Evolutionary conservation across 805 yeast genomes (phyloP).

Genomic region (Starmerella cellae): DNA sequence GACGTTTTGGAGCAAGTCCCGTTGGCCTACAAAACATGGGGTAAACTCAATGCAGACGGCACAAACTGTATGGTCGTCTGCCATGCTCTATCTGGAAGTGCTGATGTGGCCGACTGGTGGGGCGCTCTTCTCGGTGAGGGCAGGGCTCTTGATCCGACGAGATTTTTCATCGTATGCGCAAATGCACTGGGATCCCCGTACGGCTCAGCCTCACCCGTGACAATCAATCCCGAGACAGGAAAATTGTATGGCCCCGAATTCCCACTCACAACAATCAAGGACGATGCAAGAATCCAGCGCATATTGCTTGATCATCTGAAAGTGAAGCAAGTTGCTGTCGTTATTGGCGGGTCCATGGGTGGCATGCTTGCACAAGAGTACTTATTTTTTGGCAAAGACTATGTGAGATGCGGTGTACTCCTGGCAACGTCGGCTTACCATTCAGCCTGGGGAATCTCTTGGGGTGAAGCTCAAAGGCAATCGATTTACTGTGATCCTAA

Average conservation of each 20-base stretch:
- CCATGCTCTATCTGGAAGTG: slow-evolving; percentile 91
- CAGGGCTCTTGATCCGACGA: slow-evolving; percentile 79
- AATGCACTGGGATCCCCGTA: slow-evolving; percentile 95
- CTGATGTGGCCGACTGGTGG: slow-evolving; percentile 98
- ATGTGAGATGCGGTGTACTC: slow-evolving; percentile 61
- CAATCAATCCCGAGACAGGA: slow-evolving; percentile 64
- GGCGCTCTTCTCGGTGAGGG: slow-evolving; percentile 82
- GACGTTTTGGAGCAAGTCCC: slow-evolving; percentile 61
- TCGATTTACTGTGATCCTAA: slow-evolving; percentile 91
- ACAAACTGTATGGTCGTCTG: slow-evolving; percentile 81
- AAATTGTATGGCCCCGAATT: slow-evolving; percentile 87
- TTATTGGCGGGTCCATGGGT: slow-evolving; percentile 97
- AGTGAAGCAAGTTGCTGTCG: slow-evolving; percentile 67
- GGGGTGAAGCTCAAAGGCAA: slow-evolving; percentile 98
- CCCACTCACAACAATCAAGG: slow-evolving; percentile 86
- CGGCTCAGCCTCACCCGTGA: slow-evolving; percentile 86
- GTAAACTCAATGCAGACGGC: slow-evolving; percentile 52
- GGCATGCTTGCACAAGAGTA: slow-evolving; percentile 93
- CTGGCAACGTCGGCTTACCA: slow-evolving; percentile 90
- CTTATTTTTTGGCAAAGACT: slow-evolving; percentile 54
- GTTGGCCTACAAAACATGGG: slow-evolving; percentile 95
- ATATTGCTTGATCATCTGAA: slow-evolving; percentile 54
- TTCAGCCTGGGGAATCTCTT: slow-evolving; percentile 96
- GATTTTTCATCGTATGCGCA: slow-evolving; percentile 73
- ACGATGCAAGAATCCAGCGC: slow-evolving; percentile 71